Base-by-base conservation (phyloP, 106 monocot species). In the Allium sativum region DNA sequence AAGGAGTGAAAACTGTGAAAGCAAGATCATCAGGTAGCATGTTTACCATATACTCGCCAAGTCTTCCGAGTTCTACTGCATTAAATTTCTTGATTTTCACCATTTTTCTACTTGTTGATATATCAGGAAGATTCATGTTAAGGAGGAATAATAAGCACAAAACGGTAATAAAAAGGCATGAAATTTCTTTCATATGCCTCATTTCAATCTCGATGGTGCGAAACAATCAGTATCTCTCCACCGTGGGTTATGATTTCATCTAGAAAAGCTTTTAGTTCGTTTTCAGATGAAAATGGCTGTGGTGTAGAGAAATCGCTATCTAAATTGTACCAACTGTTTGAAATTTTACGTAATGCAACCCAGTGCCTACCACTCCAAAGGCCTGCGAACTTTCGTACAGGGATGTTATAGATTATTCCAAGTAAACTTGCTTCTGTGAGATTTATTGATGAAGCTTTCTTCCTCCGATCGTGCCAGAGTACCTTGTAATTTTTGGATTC, bases 281-380 rank as follows among this genome's bases (percentile, higher is more conserved):
- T 53, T 51, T 80, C 61, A 17, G 68, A 16, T 22, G 65, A 42
- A 66, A 98, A 92, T 10, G 69, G 48, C 41, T 61, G 51, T 3
- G 88, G 87, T 13, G 59, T 65, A 50, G 57, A 9, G 51, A 98
- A 77, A 81, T 98, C 84, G 62, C 87, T 91, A 59, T 98, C 98
- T 61, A 98, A 66, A 61, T 98, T 84, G 66, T 92, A 98, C 98
- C 98, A 98, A 13, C 72, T 13, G 46, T 81, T 81, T 68, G 59
- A 46, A 45, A 98, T 74, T 12, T 46, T 70, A 20, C 82, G 77
- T 46, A 98, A 43, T 53, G 98, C 57, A 14, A 81, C 54, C 98
- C 98, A 98, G 68, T 98, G 98, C 71, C 98, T 74, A 21, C 82
- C 58, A 47, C 48, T 72, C 92, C 92, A 98, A 15, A 98, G 74